Conservation (phyloP, 257 asterid genomes). For the Linaria vulgaris region DNA sequence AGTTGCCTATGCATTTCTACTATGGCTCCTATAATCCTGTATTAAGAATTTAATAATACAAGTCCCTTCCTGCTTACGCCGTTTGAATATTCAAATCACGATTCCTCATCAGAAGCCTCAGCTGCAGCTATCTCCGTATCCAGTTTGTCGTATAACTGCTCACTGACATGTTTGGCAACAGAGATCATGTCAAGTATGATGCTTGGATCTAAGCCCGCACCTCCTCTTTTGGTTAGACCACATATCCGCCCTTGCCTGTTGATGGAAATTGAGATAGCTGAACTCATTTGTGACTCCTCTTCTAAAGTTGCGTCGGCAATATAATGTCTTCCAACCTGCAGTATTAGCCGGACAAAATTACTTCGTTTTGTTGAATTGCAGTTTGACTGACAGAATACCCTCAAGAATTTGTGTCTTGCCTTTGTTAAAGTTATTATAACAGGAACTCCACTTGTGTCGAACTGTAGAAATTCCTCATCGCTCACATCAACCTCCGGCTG, state of each 20-base stretch:
- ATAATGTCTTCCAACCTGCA: slow-evolving; percentile 78
- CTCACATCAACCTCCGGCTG: slow-evolving; percentile 84
- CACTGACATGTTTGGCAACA: slow-evolving; percentile 72
- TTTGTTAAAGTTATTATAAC: slow-evolving; percentile 76
- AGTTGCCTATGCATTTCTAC: too few species aligned
- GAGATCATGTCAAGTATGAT: slow-evolving; percentile 76
- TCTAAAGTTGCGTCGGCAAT: slow-evolving; percentile 84
- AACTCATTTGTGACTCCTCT: slow-evolving; percentile 96
- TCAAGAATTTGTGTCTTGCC: slow-evolving; percentile 38
- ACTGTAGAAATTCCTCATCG: slow-evolving; percentile 77
- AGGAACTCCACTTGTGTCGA: slow-evolving; percentile 78
- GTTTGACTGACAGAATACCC: background rate
- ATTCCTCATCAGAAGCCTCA: slow-evolving; percentile 60
- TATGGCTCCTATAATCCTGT: too few species aligned
- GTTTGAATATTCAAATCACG: slow-evolving; percentile 7
- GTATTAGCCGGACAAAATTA: background rate
- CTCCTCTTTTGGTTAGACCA: slow-evolving; percentile 83
- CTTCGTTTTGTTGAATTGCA: background rate
- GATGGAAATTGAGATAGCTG: slow-evolving; percentile 73
- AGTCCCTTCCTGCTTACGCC: too few species aligned
- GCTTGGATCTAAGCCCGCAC: slow-evolving; percentile 74
- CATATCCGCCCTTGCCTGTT: slow-evolving; percentile 72
- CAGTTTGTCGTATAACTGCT: slow-evolving; percentile 57
- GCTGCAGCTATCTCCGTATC: slow-evolving; percentile 90
- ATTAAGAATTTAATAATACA: too few species aligned